A percentile compares a stretch with the other conserved stretches of the same genome.
These are phyloP conservation scores for Vitis hybrid DNA, from an alignment of 177 flowering plant genomes.

Conservation along the genomic window DNA sequence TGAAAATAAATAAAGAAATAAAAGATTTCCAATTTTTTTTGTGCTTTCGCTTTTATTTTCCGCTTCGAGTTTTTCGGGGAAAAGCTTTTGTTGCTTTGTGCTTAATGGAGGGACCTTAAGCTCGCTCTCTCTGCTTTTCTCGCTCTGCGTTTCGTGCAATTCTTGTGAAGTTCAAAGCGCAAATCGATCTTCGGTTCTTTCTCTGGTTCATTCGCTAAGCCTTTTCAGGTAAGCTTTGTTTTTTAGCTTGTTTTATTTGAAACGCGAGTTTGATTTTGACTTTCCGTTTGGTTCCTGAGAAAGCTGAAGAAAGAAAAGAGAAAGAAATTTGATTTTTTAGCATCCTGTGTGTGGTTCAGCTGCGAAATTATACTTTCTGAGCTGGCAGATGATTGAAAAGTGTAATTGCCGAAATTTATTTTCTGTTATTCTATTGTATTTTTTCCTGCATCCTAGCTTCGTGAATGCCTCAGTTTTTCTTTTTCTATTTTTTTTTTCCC, in stretches of 20 bases:
- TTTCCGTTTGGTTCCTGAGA: background rate
- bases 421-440: background rate
- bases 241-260: background rate
- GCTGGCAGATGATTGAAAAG: too few species aligned
- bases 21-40: too few species aligned
- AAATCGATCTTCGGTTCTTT: constrained; percentile 6
- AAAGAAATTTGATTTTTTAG: background rate
- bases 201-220: constrained; percentile 8
- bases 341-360: too few species aligned
- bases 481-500: too few species aligned
- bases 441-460: background rate
- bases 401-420: too few species aligned
- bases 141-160: constrained; percentile 13
- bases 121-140: constrained; percentile 17
- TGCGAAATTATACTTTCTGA: too few species aligned
- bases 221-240: background rate
- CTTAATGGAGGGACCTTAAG: constrained; percentile 65
- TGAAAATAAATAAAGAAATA: too few species aligned
- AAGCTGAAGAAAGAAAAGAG: background rate
- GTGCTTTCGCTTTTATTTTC: background rate
- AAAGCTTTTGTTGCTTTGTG: constrained; percentile 48
- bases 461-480: too few species aligned
- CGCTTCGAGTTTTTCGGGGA: constrained; percentile 30
- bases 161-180: background rate
- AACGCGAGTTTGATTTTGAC: background rate